Base-by-base conservation (phyloP, 1,284 basidiomycete species). In the Heterobasidion occidentale region DNA sequence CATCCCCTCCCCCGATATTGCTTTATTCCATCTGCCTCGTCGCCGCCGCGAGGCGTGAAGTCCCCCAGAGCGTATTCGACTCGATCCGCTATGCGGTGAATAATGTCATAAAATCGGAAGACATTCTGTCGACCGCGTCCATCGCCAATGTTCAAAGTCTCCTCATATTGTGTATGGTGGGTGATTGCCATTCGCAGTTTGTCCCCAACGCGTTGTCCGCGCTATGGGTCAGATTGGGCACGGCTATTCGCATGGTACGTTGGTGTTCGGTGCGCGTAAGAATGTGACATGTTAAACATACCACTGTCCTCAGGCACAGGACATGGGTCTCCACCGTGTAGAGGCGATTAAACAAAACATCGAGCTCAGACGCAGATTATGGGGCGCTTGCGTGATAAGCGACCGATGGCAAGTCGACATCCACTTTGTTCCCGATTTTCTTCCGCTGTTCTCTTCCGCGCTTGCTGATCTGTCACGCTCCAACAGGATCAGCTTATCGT, bases 21-120 rank as follows among this genome's bases (percentile, higher is more conserved):
- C 80, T 98, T 27, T 97, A 98, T 70, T 86, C 92, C 44, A 94
- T 98, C 68, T 97, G 94, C 70, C 86, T 93, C 42, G 84, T 96
- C 20, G 90, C 94, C 5, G 92, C 94, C 11, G 86, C 92, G 46
- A 80, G 88, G 57, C 81, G 94, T 53, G 86, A 92, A 55, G 87
- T 92, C 4, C 89, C 94, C 0, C 86, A 90, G 62, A 78, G 81
- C 54, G 81, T 95, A 14, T 95, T 94, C 66, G 87, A 93, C 64
- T 84, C 86, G 8, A 84, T 98, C 42, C 83, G 94, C 56, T 86
- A 83, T 56, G 84, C 88, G 9, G 90, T 98, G 63, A 94, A 95
- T 67, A 81, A 78, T 54, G 78, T 95, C 46, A 87, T 99, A 68
- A 88, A 93, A 70, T 79, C 84, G 49, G 93, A 96, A 58, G 95